phyloP scores from a whole-genome alignment of 225 moss, liverwort and hornwort genomes.

The Asterella californica region DNA sequence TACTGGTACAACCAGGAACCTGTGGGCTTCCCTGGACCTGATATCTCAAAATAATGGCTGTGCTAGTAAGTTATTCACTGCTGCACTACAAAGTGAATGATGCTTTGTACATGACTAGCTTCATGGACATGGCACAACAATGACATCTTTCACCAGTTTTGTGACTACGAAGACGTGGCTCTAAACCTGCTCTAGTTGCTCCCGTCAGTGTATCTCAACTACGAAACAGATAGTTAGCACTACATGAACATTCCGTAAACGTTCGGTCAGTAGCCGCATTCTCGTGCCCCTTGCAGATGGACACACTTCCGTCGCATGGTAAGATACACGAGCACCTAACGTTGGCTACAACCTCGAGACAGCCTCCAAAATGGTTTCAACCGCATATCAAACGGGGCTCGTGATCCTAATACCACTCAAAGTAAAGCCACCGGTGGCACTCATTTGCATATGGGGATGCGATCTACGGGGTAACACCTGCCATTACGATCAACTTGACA shows the following conservation, averaged over 20 bases:
- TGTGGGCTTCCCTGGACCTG: slow-evolving; percentile 7
- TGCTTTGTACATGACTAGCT: neutral
- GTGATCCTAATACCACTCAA: slow-evolving; percentile 70
- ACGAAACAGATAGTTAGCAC: neutral
- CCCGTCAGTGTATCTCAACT: neutral
- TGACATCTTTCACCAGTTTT: neutral
- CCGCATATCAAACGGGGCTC: neutral
- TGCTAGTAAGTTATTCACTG: neutral
- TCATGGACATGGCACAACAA: neutral
- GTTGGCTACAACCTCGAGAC: no score
- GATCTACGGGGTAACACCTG: slow-evolving; percentile 91
- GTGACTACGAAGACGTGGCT: neutral
- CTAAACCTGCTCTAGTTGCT: neutral
- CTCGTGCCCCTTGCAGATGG: neutral
- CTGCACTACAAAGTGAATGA: neutral
- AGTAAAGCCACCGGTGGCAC: slow-evolving; percentile 86
- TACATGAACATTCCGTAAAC: neutral
- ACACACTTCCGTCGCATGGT: no score
- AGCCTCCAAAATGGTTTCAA: neutral
- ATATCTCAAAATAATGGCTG: neutral
- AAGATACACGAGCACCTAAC: neutral
- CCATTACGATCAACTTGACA: slow-evolving; percentile 1
- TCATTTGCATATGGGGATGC: slow-evolving; percentile 99
- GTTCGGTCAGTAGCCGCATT: neutral
- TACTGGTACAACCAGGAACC: slow-evolving; percentile 11